Evolutionary conservation across 1,139 yeast species (phyloP).

Genomic region (Debaryomyces fabryi): DNA sequence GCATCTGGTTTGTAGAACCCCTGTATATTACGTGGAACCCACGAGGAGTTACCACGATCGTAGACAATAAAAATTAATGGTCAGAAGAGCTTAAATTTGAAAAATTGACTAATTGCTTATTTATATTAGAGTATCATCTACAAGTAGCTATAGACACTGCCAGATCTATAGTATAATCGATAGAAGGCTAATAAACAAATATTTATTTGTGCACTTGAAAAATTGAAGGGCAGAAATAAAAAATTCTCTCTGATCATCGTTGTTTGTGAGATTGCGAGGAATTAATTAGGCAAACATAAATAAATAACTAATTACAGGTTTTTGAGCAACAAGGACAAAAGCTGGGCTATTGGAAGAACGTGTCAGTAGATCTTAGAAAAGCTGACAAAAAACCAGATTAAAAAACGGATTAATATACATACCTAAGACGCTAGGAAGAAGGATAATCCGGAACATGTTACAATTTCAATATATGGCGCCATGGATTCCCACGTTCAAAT

Average conservation of each 20-base stretch:
- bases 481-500: conserved; percentile 65
- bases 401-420: not conserved
- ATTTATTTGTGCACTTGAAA: not conserved
- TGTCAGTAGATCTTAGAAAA: not conserved
- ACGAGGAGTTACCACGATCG: not conserved
- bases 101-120: not conserved
- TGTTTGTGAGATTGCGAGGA: conserved; percentile 2
- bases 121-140: not conserved
- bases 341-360: not conserved
- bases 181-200: not conserved
- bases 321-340: not conserved
- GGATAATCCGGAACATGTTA: conserved; percentile 18
- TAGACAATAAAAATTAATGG: not conserved
- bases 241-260: not conserved
- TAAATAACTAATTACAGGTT: not conserved
- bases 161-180: not conserved
- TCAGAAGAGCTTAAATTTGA: not conserved
- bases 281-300: not conserved
- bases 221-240: not conserved
- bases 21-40: conserved; percentile 1
- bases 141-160: not conserved
- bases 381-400: not conserved
- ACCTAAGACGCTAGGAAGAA: not conserved
- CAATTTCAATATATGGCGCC: conserved; percentile 62
- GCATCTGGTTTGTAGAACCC: not conserved